Conservation (phyloP, 441 rosid genomes). For the Omphalea diandra region DNA sequence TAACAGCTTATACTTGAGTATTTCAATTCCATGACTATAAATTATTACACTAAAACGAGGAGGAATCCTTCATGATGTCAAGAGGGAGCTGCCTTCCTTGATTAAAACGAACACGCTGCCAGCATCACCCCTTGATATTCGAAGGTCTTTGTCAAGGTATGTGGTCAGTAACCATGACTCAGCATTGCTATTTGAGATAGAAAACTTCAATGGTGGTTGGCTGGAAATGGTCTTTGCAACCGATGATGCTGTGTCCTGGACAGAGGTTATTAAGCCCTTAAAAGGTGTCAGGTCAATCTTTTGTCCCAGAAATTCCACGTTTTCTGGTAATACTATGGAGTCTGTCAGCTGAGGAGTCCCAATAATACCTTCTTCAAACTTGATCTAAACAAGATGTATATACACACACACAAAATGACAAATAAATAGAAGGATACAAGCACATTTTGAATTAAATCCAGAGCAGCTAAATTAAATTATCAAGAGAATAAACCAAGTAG, state of each 20-base stretch:
- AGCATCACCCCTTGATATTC: constrained; percentile 88
- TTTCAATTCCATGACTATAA: neutral
- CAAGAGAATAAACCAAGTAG: neutral
- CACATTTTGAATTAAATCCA: neutral
- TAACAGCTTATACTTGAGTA: neutral
- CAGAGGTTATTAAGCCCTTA: constrained; percentile 70
- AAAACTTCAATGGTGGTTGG: constrained; percentile 88
- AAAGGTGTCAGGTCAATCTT: constrained; percentile 71
- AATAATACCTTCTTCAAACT: constrained; percentile 83
- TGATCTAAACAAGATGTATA: constrained; percentile 61
- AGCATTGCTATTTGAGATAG: constrained; percentile 59
- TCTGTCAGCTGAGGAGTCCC: constrained; percentile 93
- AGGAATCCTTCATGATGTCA: constrained; percentile 27
- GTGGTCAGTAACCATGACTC: constrained; percentile 94
- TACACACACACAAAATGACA: too few relatives aligned
- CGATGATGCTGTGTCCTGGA: constrained; percentile 84
- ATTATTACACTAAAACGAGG: neutral
- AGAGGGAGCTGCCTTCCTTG: constrained; percentile 81
- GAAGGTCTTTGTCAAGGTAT: constrained; percentile 85
- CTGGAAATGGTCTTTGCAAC: constrained; percentile 85
- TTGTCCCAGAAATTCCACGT: constrained; percentile 76
- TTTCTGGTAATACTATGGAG: constrained; percentile 78
- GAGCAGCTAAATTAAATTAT: neutral
- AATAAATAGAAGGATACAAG: neutral
- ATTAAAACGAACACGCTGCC: constrained; percentile 87